A percentile compares a stretch with the other conserved stretches of the same genome.
phyloP scores from a whole-genome alignment of 768 basidiomycete genomes.

The Mycena albidolilacea region DNA sequence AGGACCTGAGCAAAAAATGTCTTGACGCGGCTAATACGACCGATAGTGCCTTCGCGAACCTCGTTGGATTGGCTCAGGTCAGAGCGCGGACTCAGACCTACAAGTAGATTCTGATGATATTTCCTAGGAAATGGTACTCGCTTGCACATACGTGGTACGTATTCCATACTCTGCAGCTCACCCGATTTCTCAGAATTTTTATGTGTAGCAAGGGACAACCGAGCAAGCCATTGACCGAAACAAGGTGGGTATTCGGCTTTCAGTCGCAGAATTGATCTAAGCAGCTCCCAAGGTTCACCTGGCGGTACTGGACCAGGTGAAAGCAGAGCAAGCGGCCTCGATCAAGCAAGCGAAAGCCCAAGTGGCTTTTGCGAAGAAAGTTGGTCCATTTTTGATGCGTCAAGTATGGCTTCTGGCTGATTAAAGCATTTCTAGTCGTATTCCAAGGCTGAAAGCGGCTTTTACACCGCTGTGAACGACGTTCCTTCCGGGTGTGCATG shows the following conservation, averaged over 20 bases:
- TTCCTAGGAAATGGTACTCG: conserved; percentile 12
- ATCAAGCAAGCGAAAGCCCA: neutral
- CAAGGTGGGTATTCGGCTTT: neutral
- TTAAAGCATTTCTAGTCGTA: neutral
- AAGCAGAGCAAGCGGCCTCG: neutral
- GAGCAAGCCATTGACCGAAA: neutral
- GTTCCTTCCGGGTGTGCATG: neutral
- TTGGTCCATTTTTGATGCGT: neutral
- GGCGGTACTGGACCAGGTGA: neutral
- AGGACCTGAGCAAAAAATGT: neutral
- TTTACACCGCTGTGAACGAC: neutral
- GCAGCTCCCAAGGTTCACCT: neutral
- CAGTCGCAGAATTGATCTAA: neutral
- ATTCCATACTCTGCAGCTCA: too few species aligned
- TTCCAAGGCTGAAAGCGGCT: neutral
- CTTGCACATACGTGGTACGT: conserved; percentile 8
- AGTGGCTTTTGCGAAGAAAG: neutral
- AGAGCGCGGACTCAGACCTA: neutral
- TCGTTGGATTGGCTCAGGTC: neutral
- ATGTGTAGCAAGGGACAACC: neutral
- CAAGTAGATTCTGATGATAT: neutral
- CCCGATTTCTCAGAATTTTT: neutral
- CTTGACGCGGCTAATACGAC: neutral
- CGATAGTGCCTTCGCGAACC: neutral
- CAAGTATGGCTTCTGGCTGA: neutral